Conservation (phyloP, 805 yeast genomes). For the Candida xyloterini region DNA sequence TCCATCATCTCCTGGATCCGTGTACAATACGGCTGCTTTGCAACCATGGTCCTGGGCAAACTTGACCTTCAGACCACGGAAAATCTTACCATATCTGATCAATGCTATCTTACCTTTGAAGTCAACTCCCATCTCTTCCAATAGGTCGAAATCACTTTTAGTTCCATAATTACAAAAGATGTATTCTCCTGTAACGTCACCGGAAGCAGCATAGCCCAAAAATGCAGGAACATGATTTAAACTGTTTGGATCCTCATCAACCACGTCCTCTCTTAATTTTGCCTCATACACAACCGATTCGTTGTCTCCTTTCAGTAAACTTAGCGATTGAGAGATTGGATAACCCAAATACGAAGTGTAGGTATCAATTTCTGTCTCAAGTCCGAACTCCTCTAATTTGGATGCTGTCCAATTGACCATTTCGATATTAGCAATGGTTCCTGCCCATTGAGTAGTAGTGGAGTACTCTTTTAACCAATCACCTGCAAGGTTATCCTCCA, state of each 20-base stretch:
- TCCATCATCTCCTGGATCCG: constrained; percentile 69
- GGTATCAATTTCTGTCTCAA: constrained; percentile 48
- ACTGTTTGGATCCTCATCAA: constrained; percentile 48
- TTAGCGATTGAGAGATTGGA: constrained; percentile 55
- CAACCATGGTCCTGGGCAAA: constrained; percentile 74
- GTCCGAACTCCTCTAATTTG: constrained; percentile 60
- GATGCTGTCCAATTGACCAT: constrained; percentile 57
- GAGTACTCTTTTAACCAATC: constrained; percentile 56
- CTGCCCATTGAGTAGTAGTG: constrained; percentile 55
- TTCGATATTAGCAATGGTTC: constrained; percentile 38
- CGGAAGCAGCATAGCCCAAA: constrained; percentile 73
- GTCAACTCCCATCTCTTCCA: constrained; percentile 46
- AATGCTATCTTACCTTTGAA: constrained; percentile 60
- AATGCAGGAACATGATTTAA: constrained; percentile 61
- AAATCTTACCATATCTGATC: constrained; percentile 62
- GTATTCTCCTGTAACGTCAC: constrained; percentile 65
- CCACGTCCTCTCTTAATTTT: constrained; percentile 48
- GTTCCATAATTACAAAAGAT: constrained; percentile 72
- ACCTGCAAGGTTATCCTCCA: constrained; percentile 40
- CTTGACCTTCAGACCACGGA: constrained; percentile 72
- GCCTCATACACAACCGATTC: constrained; percentile 45
- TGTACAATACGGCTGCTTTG: constrained; percentile 59
- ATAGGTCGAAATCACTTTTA: constrained; percentile 50
- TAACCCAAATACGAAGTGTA: constrained; percentile 63
- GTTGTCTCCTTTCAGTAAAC: constrained; percentile 32